A percentile compares a stretch with the other conserved stretches of the same genome.
Conservation (phyloP, 2,329 filamentous ascomycete genomes). For the Penicillium digitatum region DNA sequence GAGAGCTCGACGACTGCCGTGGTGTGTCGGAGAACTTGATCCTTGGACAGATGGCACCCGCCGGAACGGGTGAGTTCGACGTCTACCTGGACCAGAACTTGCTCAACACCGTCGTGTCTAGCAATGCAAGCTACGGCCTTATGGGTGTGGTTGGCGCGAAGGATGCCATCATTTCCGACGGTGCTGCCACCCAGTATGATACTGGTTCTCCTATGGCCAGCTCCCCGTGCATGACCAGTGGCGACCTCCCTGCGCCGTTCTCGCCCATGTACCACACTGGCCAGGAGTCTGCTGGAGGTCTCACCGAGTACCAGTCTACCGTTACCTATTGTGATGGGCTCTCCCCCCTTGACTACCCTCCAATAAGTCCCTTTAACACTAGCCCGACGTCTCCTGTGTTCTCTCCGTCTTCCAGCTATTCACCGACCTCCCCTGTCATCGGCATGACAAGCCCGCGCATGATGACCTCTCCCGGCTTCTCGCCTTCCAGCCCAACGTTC, state of each 20-base stretch:
- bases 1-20: constrained; percentile 94
- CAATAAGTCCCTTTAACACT: constrained; percentile 72
- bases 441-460: constrained; percentile 55
- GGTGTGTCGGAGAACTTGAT: constrained; percentile 99
- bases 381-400: constrained; percentile 66
- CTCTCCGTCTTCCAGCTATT: constrained; percentile 63
- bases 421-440: constrained; percentile 69
- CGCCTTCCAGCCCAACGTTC: constrained; percentile 53
- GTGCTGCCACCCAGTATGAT: constrained; percentile 92
- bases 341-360: constrained; percentile 61
- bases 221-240: constrained; percentile 58
- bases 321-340: constrained; percentile 51
- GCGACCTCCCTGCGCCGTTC: constrained; percentile 58
- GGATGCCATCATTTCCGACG: constrained; percentile 66
- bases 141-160: constrained; percentile 76
- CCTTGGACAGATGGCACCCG: constrained; percentile 92
- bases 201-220: constrained; percentile 61
- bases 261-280: constrained; percentile 73
- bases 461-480: constrained; percentile 54
- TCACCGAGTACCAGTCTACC: constrained; percentile 62
- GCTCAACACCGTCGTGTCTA: constrained; percentile 89
- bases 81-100: constrained; percentile 90
- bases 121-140: constrained; percentile 80
- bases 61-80: constrained; percentile 95
- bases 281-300: constrained; percentile 54